These are phyloP conservation scores for Trematosphaeria pertusa DNA, from an alignment of 2,329 filamentous ascomycete species.

Conservation along the genomic window DNA sequence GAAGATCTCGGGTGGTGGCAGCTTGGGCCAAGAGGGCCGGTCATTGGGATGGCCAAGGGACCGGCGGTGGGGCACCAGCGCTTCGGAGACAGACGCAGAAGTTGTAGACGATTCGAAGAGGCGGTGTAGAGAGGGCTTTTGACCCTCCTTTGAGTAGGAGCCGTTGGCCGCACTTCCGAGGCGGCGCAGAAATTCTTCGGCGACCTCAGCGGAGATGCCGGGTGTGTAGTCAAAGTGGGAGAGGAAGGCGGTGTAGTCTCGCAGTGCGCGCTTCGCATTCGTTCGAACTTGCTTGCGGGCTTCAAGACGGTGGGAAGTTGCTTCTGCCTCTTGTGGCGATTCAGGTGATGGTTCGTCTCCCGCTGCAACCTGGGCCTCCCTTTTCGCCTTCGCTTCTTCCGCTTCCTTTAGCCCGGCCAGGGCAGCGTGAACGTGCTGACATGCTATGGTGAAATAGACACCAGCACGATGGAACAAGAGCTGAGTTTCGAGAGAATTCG, in stretches of 20 bases:
- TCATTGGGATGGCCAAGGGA: constrained; percentile 37
- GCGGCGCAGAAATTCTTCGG: constrained; percentile 58
- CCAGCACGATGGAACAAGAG: constrained; percentile 78
- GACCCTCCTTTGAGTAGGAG: constrained; percentile 18
- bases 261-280: constrained; percentile 76
- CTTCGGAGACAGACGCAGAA: constrained; percentile 43
- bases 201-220: constrained; percentile 66
- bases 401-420: constrained; percentile 56
- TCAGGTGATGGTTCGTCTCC: constrained; percentile 42
- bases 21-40: constrained; percentile 52
- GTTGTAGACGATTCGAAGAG: constrained; percentile 33
- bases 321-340: constrained; percentile 56
- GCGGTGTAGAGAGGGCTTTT: constrained; percentile 23
- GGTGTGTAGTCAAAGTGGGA: constrained; percentile 81
- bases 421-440: constrained; percentile 66
- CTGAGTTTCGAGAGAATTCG: constrained; percentile 76
- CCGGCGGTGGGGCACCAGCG: constrained; percentile 53
- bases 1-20: constrained; percentile 60
- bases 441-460: constrained; percentile 75
- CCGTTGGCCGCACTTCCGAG: constrained; percentile 31
- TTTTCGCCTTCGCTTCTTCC: constrained; percentile 40
- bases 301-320: constrained; percentile 59
- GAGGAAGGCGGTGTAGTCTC: constrained; percentile 76
- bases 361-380: constrained; percentile 30
- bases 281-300: constrained; percentile 73